phyloP scores from a whole-genome alignment of 345 rosid species.

The Ricinus communis region DNA sequence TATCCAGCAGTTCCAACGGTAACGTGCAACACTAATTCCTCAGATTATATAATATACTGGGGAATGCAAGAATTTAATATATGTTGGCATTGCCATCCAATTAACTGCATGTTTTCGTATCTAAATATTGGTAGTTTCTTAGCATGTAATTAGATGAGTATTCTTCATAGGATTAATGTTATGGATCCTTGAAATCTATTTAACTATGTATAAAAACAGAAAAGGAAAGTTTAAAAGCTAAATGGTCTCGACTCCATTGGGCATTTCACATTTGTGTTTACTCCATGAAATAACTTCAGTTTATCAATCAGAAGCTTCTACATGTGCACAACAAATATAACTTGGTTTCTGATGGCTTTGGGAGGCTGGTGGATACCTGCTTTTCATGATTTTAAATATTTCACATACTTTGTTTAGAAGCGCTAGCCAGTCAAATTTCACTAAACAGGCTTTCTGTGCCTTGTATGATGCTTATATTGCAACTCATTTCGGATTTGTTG shows the following conservation, averaged over 20 bases:
- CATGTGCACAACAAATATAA: not conserved
- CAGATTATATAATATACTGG: not conserved
- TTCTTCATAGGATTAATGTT: no score
- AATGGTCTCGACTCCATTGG: no score
- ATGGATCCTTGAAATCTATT: no score
- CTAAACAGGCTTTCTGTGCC: not conserved
- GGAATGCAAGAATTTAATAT: not conserved
- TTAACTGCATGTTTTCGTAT: no score
- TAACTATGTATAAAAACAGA: no score
- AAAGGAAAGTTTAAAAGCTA: no score
- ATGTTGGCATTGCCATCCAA: not conserved
- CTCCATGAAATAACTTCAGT: not conserved
- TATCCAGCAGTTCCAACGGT: conserved; percentile 49
- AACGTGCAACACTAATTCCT: conserved; percentile 1
- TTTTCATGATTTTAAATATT: not conserved
- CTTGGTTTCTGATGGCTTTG: not conserved
- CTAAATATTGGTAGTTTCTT: no score
- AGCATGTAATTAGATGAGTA: no score
- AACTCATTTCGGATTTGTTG: no score
- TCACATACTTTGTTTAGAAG: not conserved
- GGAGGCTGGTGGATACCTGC: not conserved
- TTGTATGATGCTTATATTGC: no score
- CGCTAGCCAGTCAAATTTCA: no score
- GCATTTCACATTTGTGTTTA: no score
- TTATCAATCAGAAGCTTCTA: not conserved